Conservation (phyloP, 352 stramenopile species). For the Phytophthora ohioensis region DNA sequence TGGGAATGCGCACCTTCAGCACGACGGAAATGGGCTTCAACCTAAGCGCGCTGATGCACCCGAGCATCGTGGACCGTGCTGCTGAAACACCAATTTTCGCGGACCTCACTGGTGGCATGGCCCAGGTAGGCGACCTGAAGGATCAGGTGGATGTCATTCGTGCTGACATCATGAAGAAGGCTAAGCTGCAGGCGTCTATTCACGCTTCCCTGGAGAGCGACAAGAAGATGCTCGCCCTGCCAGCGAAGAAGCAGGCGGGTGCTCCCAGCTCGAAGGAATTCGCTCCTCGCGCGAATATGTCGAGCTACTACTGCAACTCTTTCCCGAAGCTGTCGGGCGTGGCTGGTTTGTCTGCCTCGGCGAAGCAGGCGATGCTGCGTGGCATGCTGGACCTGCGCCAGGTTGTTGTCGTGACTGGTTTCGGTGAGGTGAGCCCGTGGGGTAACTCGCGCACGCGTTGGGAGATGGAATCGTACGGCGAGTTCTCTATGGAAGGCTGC, state of each 20-base stretch:
- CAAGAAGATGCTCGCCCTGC: constrained; percentile 42
- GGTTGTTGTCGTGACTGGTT: constrained; percentile 87
- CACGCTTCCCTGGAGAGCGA: constrained; percentile 52
- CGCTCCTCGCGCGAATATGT: constrained; percentile 71
- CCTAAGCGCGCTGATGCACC: constrained; percentile 84
- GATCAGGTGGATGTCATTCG: constrained; percentile 67
- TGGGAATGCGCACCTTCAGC: constrained; percentile 88
- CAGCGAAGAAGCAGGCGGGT: constrained; percentile 28
- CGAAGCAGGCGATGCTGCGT: constrained; percentile 55
- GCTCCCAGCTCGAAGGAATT: constrained; percentile 37
- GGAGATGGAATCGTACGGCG: constrained; percentile 92
- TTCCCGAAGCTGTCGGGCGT: constrained; percentile 70
- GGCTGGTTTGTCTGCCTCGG: constrained; percentile 40
- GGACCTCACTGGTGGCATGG: constrained; percentile 85
- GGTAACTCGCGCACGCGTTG: constrained; percentile 87
- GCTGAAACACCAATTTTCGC: constrained; percentile 80
- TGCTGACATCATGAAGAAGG: constrained; percentile 56
- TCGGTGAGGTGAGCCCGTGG: constrained; percentile 89
- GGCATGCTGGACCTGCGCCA: constrained; percentile 88
- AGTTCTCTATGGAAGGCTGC: constrained; percentile 91
- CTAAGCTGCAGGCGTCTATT: constrained; percentile 65
- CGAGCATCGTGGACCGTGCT: constrained; percentile 75
- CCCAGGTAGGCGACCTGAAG: constrained; percentile 79
- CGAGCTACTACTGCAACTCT: constrained; percentile 72
- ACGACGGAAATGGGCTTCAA: constrained; percentile 92